Evolutionary conservation across 73 alveolate genomes (phyloP).

Genomic region (Tetrahymena malaccensis): DNA sequence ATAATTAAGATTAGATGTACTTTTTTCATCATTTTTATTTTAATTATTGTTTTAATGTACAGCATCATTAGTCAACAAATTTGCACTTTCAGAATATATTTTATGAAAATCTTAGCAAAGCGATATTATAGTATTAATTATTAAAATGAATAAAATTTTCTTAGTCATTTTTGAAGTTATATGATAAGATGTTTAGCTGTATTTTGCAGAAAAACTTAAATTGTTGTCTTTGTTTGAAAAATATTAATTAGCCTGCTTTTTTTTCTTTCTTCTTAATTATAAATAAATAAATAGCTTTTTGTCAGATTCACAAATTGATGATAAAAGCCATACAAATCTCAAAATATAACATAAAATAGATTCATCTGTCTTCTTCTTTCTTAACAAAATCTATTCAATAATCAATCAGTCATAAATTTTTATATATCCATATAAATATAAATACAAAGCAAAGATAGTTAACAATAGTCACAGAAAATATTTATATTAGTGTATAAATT

Average conservation of each 20-base stretch:
- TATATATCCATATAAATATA: neutral
- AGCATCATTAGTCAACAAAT: neutral
- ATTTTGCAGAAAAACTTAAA: neutral
- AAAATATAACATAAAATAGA: neutral
- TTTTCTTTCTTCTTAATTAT: neutral
- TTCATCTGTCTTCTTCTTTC: neutral
- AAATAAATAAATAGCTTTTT: neutral
- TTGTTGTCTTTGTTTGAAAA: neutral
- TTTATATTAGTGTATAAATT: no score
- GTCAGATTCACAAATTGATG: neutral
- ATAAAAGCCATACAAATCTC: neutral
- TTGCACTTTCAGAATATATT: neutral
- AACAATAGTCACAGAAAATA: neutral
- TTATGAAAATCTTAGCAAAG: no score
- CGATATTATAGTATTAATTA: no score
- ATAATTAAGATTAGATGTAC: neutral
- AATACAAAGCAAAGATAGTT: no score
- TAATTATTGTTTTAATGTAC: no score
- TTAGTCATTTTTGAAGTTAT: neutral
- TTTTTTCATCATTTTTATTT: no score
- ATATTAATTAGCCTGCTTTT: neutral
- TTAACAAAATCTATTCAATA: neutral
- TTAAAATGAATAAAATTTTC: neutral
- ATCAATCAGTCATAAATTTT: neutral
- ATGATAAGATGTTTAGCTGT: neutral